Percentiles rank a stretch among this genome's conserved stretches.
Conservation (phyloP, 139 green algal species). For the Volvox reticuliferus region DNA sequence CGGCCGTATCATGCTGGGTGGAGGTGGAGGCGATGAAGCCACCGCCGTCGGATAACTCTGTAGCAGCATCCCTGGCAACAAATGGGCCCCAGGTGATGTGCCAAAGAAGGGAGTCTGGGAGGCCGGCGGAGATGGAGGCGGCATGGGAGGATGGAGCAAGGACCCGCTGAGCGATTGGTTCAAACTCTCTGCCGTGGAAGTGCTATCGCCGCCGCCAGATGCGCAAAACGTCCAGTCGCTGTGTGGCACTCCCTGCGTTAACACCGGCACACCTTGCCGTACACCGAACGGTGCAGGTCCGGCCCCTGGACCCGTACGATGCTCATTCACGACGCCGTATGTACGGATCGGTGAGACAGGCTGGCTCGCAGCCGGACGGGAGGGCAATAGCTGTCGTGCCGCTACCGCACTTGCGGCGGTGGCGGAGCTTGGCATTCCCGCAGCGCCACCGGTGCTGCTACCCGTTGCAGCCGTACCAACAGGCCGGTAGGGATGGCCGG, state of each 20-base stretch:
- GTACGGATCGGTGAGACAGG: conserved; percentile 1
- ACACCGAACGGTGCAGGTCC: not conserved
- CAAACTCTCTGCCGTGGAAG: not conserved
- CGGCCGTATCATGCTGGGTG: not conserved
- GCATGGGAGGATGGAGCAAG: not conserved
- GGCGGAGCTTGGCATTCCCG: not conserved
- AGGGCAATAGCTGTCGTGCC: not conserved
- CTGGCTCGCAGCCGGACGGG: not conserved
- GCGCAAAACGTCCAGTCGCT: conserved; percentile 33
- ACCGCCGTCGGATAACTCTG: not conserved
- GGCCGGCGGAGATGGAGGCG: not conserved
- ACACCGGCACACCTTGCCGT: not conserved
- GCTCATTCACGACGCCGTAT: not conserved
- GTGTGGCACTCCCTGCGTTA: not conserved
- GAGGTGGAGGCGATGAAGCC: not conserved
- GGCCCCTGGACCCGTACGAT: not conserved
- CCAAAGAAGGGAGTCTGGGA: not conserved
- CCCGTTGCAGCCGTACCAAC: not conserved
- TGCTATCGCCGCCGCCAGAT: not conserved
- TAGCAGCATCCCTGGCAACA: not conserved
- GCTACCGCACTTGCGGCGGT: not conserved
- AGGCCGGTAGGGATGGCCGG: not conserved
- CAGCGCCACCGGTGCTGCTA: not conserved
- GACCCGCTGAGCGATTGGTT: not conserved
- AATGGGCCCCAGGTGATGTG: not conserved